Evolutionary conservation across 2,329 filamentous ascomycete species (phyloP), one percentile per base, ranked within the genome.

Genomic region (Sporothrix pallida): DNA sequence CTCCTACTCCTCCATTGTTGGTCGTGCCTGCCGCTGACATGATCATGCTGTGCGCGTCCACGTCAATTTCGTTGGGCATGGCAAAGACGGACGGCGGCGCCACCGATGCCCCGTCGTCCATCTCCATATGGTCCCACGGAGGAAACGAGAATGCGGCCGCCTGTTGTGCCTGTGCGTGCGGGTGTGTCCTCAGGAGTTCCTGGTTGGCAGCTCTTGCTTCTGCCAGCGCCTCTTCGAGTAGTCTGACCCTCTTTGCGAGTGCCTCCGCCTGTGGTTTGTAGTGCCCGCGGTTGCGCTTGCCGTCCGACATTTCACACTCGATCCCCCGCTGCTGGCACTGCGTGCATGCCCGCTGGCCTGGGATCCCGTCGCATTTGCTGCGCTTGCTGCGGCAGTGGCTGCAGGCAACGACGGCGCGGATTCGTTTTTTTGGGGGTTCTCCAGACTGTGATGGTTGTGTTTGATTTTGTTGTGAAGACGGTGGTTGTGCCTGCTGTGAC

Each of bases 211-310:
- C 73, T 5, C 37, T 71, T 42, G 71, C 58, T n/a, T 74, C 73
- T 37, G 73, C 71, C 31, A 73, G 52, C 6, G 71, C 73, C 26
- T 50, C 52, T 23, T 74, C 71, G 1, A 74, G 71, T 17, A 50
- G 15, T 23, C 44, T 67, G 48, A 74, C 73, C 13, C 65, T 67
- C 44, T 67, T 70, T 3, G 65, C 15, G 17, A 74, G 67, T 7
- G 73, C 73, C 20, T 74, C 73, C n/a, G 71, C 73, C 67, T 74
- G 73, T 17, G 73, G 73, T n/a, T 74, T 74, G 71, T 74, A 74
- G 63, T 74, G 73, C 2, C 73, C 73, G n/a, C 73, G 71, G 58
- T 74, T 74, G 46, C 73, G 71, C 44, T 74, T 74, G 46, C 73
- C 73, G 31, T 74, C 60, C 3, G 73, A 58, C 73, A 74, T 74